phyloP scores from a whole-genome alignment of 1,139 yeast species.

The Zygotorulaspora mrakii region DNA sequence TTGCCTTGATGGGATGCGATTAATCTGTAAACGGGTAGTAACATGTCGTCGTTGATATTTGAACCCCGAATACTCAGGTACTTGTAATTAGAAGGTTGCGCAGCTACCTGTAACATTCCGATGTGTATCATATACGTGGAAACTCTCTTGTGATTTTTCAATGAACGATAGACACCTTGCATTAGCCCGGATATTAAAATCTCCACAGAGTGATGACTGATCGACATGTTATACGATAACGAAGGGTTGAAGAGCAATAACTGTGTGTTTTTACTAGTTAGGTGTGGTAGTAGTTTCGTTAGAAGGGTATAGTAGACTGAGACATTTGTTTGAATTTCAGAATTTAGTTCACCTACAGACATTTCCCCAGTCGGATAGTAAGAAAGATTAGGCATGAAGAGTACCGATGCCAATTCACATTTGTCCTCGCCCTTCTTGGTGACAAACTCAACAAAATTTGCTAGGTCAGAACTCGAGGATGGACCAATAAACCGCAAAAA shows the following conservation, averaged over 20 bases:
- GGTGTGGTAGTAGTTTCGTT: slow-evolving; percentile 25
- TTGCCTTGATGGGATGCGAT: slow-evolving; percentile 29
- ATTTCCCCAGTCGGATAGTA: slow-evolving; percentile 33
- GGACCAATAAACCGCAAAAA: slow-evolving; percentile 32
- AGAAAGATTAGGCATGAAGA: slow-evolving; percentile 35
- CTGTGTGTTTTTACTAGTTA: slow-evolving; percentile 21
- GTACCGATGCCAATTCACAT: slow-evolving; percentile 25
- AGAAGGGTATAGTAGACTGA: slow-evolving; percentile 25
- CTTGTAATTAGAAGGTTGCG: slow-evolving; percentile 36
- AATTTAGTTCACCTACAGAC: slow-evolving; percentile 22
- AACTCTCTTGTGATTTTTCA: slow-evolving; percentile 19
- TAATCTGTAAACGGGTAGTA: slow-evolving; percentile 29
- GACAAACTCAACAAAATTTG: slow-evolving; percentile 22
- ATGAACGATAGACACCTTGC: slow-evolving; percentile 22
- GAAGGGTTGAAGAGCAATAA: slow-evolving; percentile 33
- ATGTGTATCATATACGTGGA: slow-evolving; percentile 27
- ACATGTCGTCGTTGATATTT: slow-evolving; percentile 24
- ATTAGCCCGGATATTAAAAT: slow-evolving; percentile 30
- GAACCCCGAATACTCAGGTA: slow-evolving; percentile 28
- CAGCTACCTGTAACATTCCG: slow-evolving; percentile 32
- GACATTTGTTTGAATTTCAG: slow-evolving; percentile 28
- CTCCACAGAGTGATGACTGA: slow-evolving; percentile 31
- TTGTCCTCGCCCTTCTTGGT: slow-evolving; percentile 12
- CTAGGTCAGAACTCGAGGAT: slow-evolving; percentile 23
- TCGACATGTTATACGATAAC: slow-evolving; percentile 26